Conservation (phyloP, 371 early-diverging fungal genomes). For the Mucor piriformis region DNA sequence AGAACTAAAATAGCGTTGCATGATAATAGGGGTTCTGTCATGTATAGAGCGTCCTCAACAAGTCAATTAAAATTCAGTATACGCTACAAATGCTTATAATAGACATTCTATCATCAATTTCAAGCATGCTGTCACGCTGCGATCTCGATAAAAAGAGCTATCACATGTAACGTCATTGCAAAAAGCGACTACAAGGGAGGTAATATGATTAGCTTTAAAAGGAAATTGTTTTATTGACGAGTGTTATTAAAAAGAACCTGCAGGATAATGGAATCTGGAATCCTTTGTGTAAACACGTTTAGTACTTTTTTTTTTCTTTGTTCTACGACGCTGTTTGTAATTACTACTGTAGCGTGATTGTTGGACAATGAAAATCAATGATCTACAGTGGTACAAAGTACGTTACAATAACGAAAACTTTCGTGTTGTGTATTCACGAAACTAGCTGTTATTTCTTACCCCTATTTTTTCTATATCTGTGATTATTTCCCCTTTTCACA, state of each 20-base stretch:
- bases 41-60: too few relatives aligned
- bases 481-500: not conserved
- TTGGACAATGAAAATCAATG: not conserved
- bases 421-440: not conserved
- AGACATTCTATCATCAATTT: not conserved
- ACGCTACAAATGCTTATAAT: not conserved
- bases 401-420: not conserved
- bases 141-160: not conserved
- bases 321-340: not conserved
- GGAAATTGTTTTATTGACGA: conserved; percentile 3
- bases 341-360: not conserved
- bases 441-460: not conserved
- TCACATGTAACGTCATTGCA: not conserved
- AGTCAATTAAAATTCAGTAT: too few relatives aligned
- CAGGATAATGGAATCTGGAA: not conserved
- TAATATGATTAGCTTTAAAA: conserved; percentile 3
- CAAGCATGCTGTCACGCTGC: not conserved
- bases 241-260: conserved; percentile 3
- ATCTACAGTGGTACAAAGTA: not conserved
- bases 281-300: not conserved
- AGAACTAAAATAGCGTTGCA: too few relatives aligned
- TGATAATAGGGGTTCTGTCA: too few relatives aligned
- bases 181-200: not conserved
- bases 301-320: not conserved
- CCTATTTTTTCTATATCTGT: conserved; percentile 1